These are phyloP conservation scores for Blastocladiella emersonii DNA, from an alignment of 371 early-diverging fungal genomes.

Conservation along the genomic window DNA sequence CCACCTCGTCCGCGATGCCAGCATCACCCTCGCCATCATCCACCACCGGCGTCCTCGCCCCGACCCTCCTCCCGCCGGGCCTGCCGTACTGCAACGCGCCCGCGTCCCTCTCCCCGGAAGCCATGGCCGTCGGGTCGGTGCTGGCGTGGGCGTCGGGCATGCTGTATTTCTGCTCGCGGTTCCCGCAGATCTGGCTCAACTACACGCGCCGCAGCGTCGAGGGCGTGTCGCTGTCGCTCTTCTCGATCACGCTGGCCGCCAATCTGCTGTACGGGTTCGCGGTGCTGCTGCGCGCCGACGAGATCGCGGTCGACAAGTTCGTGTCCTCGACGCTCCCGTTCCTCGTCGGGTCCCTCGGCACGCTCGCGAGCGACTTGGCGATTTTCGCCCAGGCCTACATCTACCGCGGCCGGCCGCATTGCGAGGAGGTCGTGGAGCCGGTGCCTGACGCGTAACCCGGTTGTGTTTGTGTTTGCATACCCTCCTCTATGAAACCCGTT, in stretches of 20 bases:
- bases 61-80: too few relatives aligned
- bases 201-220: not conserved
- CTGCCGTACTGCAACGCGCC: not conserved
- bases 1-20: too few relatives aligned
- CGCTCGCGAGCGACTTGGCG: conserved; percentile 8
- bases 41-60: too few relatives aligned
- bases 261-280: conserved; percentile 9
- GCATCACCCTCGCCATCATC: too few relatives aligned
- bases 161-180: conserved; percentile 6
- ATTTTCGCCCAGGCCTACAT: conserved; percentile 5
- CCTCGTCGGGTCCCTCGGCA: conserved; percentile 9
- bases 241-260: conserved; percentile 6
- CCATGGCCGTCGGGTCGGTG: not conserved
- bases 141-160: conserved; percentile 9
- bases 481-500: too few relatives aligned
- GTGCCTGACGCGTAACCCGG: too few relatives aligned
- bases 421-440: not conserved
- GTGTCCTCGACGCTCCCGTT: conserved; percentile 7
- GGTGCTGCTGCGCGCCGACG: conserved; percentile 7
- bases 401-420: not conserved
- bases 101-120: not conserved
- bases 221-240: conserved; percentile 7
- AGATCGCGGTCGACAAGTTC: conserved; percentile 3
- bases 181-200: conserved; percentile 9
- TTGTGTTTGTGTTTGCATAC: too few relatives aligned